Base-by-base conservation (phyloP, 257 asterid genomes). In the Salvia hispanica region DNA sequence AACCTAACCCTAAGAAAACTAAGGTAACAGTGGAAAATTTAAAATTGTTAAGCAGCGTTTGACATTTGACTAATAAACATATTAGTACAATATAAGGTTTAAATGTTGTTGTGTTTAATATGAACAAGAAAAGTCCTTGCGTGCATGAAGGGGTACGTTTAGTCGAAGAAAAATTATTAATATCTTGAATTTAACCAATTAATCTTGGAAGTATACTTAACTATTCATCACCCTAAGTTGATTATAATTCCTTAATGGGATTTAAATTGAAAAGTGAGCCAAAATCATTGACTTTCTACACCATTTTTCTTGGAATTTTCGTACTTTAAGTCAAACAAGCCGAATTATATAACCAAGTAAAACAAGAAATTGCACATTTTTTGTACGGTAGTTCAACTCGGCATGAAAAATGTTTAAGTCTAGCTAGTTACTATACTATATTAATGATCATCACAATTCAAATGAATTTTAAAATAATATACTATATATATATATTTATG, bases 61-160 rank as follows among this genome's bases (percentile, higher is more conserved):
- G 3, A 64, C 13, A 55, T 68, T 72, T 72, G 72, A 75, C 79
- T 42, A 6, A 56, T 56, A 51, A 61, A 57, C 65, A 44, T 10
- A 64, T 9, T 46, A 45, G 25, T 53, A 16, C 58, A 57, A 51
- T 33, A 77, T 6, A 44, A 51, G 69, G 65, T 28, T 5, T 48
- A 9, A 10, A 11, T 9, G 63, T 76, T 79, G 72, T 66, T 71
- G 80, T 70, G 69, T 58, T 70, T 60, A 42, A 46, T 52, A 62
- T 45, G 72, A 51, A 67, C 74, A 63, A 69, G 75, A 70, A 40
- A 74, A 71, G 58, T 66, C 50, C 11, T 78, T 77, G 77, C 80
- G 80, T 81, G 87, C 67, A 72, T 63, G 55, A 65, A 65, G 88
- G 86, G 71, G 67, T 59, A 77, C 73, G 81, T 77, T 31, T 31